A percentile compares a stretch with the other conserved stretches of the same genome.
These are phyloP conservation scores for Rhizopogon sp. DNA, from an alignment of 768 basidiomycete species.

Conservation along the genomic window DNA sequence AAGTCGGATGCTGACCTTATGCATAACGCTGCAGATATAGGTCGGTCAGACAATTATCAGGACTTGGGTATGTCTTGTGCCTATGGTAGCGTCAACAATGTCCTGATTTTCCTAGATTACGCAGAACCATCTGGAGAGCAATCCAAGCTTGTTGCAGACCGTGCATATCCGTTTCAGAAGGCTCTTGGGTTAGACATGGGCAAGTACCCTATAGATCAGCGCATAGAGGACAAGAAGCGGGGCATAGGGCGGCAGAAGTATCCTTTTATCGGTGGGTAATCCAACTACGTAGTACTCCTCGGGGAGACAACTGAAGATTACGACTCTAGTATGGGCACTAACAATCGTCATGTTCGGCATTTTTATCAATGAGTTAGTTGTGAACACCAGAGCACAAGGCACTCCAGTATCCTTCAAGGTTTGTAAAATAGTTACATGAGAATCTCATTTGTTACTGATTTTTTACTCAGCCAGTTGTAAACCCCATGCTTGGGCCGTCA, in stretches of 20 bases:
- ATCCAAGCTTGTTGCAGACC: conserved; percentile 30
- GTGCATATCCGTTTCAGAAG: conserved; percentile 33
- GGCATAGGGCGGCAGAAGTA: conserved; percentile 80
- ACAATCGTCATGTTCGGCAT: conserved; percentile 65
- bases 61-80: conserved; percentile 42
- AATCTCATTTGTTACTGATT: conserved; percentile 5
- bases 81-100: neutral
- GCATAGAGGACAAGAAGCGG: conserved; percentile 83
- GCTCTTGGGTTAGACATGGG: conserved; percentile 36
- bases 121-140: conserved; percentile 42
- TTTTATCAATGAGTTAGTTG: conserved; percentile 82
- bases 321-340: conserved; percentile 50
- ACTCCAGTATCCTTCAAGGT: conserved; percentile 84
- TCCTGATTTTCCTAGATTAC: conserved; percentile 44
- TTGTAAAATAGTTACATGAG: conserved; percentile 9
- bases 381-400: conserved; percentile 73
- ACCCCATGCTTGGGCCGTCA: conserved; percentile 90
- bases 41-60: conserved; percentile 37
- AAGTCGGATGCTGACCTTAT: conserved; percentile 35
- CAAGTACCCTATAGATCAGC: conserved; percentile 65
- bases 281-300: neutral
- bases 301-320: conserved; percentile 1
- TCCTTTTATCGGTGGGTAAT: conserved; percentile 65
- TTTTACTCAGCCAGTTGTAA: conserved; percentile 60
- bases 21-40: conserved; percentile 38